A percentile compares a stretch with the other conserved stretches of the same genome.
These are phyloP conservation scores for Clathrus columnatus DNA, from an alignment of 768 basidiomycete species.

Conservation along the genomic window DNA sequence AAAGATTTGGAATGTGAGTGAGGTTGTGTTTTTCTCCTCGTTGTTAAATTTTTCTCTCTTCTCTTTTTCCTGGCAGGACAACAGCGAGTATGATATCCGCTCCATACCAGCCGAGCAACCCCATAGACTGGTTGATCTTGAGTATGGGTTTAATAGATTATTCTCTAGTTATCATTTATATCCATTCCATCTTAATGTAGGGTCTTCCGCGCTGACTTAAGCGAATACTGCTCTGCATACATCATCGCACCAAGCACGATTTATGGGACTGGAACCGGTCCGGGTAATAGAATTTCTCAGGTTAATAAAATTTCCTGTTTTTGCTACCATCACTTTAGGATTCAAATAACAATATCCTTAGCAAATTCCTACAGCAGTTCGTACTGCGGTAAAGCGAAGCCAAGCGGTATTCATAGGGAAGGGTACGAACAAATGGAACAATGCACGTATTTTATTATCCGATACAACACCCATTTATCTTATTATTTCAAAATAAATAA, in stretches of 20 bases:
- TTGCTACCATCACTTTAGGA: too few relatives aligned
- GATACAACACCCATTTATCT: not conserved
- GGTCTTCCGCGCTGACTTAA: conserved; percentile 15
- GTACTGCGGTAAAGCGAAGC: conserved; percentile 12
- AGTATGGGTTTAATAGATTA: conserved; percentile 14
- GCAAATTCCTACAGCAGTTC: conserved; percentile 17
- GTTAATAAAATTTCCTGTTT: too few relatives aligned
- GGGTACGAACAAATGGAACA: conserved; percentile 20
- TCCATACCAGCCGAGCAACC: conserved; percentile 14
- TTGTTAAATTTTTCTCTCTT: not conserved
- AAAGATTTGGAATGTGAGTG: conserved; percentile 19
- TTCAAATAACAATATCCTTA: too few relatives aligned
- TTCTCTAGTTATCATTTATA: not conserved
- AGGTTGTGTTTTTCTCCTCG: not conserved
- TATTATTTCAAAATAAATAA: not conserved
- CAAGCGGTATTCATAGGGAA: conserved; percentile 17
- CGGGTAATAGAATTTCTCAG: conserved; percentile 17
- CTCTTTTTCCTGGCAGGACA: conserved; percentile 14
- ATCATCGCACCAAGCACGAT: conserved; percentile 22
- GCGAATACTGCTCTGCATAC: conserved; percentile 15
- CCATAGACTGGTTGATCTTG: conserved; percentile 21
- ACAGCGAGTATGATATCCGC: conserved; percentile 18
- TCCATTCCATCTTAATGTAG: conserved; percentile 5
- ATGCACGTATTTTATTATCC: not conserved
- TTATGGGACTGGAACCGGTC: conserved; percentile 18